Evolutionary conservation across 805 yeast genomes (phyloP).

Genomic region (Alloascoidea hylecoeti): DNA sequence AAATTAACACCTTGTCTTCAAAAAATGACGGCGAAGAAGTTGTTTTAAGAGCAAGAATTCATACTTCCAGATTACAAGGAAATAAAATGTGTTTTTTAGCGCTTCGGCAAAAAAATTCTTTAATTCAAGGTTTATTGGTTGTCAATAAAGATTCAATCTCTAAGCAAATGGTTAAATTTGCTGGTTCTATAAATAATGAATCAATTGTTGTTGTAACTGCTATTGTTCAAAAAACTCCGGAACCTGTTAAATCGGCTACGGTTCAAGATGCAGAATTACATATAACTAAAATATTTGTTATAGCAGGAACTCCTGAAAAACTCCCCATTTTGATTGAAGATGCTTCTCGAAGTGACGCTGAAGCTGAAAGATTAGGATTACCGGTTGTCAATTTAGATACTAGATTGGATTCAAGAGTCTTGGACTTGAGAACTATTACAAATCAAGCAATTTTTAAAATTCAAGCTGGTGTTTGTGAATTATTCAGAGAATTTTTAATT

Average conservation of each 20-base stretch:
- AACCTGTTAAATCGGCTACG: conserved; percentile 80
- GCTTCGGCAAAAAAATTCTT: conserved; percentile 76
- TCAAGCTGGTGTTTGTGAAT: conserved; percentile 74
- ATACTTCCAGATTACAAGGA: conserved; percentile 89
- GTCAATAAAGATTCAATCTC: conserved; percentile 60
- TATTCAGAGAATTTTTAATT: conserved; percentile 80
- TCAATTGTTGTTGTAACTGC: conserved; percentile 89
- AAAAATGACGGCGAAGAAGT: conserved; percentile 64
- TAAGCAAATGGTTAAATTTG: conserved; percentile 96
- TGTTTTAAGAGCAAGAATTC: conserved; percentile 86
- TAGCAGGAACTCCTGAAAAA: conserved; percentile 83
- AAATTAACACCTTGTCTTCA: conserved; percentile 35
- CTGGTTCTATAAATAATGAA: conserved; percentile 73
- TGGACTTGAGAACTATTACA: conserved; percentile 92
- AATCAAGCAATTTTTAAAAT: conserved; percentile 95
- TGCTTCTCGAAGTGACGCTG: conserved; percentile 88
- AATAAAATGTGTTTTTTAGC: conserved; percentile 86
- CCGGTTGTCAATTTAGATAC: conserved; percentile 96
- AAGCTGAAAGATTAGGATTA: conserved; percentile 81
- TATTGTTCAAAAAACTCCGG: conserved; percentile 68
- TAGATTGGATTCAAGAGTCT: conserved; percentile 86
- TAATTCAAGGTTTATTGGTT: conserved; percentile 76
- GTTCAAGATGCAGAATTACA: conserved; percentile 82
- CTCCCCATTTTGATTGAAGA: conserved; percentile 93
- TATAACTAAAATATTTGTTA: conserved; percentile 56